Evolutionary conservation across 2,329 filamentous ascomycete genomes (phyloP), one percentile per base, ranked within the genome.

Genomic region (Fusarium kyushuense): DNA sequence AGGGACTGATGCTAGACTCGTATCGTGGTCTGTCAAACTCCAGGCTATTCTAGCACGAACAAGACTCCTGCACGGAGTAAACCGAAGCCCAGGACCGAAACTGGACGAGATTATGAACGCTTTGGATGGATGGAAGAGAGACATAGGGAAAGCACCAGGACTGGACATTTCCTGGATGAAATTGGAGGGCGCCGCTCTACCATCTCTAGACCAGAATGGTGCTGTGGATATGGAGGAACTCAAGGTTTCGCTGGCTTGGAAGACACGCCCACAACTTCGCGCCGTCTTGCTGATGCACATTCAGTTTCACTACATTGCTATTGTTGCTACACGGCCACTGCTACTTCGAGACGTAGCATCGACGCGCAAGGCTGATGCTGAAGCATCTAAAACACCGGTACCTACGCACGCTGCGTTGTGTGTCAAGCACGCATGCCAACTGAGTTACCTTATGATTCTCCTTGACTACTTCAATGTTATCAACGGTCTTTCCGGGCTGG

Each of bases 401-500:
- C 61, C 67, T 13, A 32, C 40, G 4, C 46, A 59, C 4, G 59
- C 67, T 16, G 52, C 54, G 3, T 3, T 45, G 2, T 71, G 67
- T 5, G 68, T 78, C 10, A 63, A 69, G 38, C 75, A 79, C 35
- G 77, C 78, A 16, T 74, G 70, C 9, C 77, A 78, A 43, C 63
- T 79, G 38, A 71, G 75, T 23, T 72, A 73, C 8, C 59, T 78
- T 0, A 71, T 76, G 43, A 69, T 79, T 16, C 67, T 80, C 1
- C 72, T 80, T 0, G 73, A 78, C 35, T 71, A 69, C 6, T 78
- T 79, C 38, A 67, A 73, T 21, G 69, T 77, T 1, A 49, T 80
- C 9, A 76, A 79, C 47, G 77, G 78, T 2, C 65, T 77, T 10
- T 77, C 77, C 1, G 76, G 76, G 2, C 67, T 79, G 1, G 78